phyloP scores from a whole-genome alignment of 192 early-diverging fungal species.

The Coemansia nantahalensis region DNA sequence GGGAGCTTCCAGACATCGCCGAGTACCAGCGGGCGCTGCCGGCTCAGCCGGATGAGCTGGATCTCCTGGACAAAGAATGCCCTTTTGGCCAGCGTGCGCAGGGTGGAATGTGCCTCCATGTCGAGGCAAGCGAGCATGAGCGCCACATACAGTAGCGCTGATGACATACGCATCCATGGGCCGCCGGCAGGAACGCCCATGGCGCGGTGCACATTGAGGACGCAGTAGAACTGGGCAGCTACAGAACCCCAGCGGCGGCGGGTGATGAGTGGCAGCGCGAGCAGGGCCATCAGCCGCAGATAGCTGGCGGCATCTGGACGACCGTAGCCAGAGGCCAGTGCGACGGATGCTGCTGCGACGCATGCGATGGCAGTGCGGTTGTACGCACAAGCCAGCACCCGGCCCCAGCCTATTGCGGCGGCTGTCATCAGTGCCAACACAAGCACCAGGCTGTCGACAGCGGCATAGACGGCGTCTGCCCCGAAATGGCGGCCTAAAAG shows the following conservation, averaged over 20 bases:
- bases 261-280: conserved; percentile 3
- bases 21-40: conserved; percentile 17
- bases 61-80: conserved; percentile 13
- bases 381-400: too few relatives aligned
- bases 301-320: too few relatives aligned
- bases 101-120: conserved; percentile 3
- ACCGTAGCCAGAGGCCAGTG: too few relatives aligned
- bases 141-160: conserved; percentile 2
- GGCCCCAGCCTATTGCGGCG: too few relatives aligned
- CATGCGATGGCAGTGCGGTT: too few relatives aligned
- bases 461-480: too few relatives aligned
- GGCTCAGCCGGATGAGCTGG: conserved; percentile 18
- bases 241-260: neutral
- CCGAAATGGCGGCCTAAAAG: too few relatives aligned
- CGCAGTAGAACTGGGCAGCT: conserved; percentile 13
- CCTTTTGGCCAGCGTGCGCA: conserved; percentile 5
- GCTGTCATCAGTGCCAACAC: too few relatives aligned
- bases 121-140: conserved; percentile 17
- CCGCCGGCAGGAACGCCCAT: conserved; percentile 1
- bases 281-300: conserved; percentile 2
- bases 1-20: conserved; percentile 27
- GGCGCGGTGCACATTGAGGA: conserved; percentile 15
- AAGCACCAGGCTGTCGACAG: too few relatives aligned
- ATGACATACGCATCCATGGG: neutral
- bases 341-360: too few relatives aligned